Conservation (phyloP, 306 rosid genomes). For the Cucurbita ficifolia region DNA sequence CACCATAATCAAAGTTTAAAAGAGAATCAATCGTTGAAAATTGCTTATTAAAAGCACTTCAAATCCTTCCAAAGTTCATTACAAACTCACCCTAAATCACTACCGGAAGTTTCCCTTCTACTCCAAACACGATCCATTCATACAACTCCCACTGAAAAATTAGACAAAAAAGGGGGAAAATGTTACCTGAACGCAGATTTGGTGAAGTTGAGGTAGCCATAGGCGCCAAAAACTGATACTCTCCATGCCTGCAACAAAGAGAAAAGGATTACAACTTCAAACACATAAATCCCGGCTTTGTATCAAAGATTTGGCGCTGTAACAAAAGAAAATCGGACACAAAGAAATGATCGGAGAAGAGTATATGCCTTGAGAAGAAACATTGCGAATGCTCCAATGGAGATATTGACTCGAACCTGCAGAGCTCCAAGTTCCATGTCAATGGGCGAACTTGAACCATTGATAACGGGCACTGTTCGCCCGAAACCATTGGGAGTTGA, state of each 20-base stretch:
- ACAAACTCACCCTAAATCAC: not conserved
- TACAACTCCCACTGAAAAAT: not conserved
- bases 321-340: not conserved
- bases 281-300: not conserved
- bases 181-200: constrained; percentile 60
- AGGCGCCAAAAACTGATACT: constrained; percentile 48
- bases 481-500: not conserved
- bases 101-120: not conserved
- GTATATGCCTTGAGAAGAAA: constrained; percentile 46
- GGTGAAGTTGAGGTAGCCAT: constrained; percentile 85
- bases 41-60: no score
- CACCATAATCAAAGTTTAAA: not conserved
- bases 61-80: no score
- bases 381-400: constrained; percentile 32
- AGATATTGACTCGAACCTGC: not conserved
- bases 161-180: not conserved
- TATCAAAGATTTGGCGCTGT: not conserved
- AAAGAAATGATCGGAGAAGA: not conserved
- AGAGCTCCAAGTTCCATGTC: not conserved
- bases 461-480: not conserved
- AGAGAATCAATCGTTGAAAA: no score
- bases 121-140: not conserved
- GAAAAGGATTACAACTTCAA: not conserved
- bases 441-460: not conserved
- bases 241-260: constrained; percentile 55